Evolutionary conservation across 331 rosid genomes (phyloP).

Genomic region (Quercus tomentella): DNA sequence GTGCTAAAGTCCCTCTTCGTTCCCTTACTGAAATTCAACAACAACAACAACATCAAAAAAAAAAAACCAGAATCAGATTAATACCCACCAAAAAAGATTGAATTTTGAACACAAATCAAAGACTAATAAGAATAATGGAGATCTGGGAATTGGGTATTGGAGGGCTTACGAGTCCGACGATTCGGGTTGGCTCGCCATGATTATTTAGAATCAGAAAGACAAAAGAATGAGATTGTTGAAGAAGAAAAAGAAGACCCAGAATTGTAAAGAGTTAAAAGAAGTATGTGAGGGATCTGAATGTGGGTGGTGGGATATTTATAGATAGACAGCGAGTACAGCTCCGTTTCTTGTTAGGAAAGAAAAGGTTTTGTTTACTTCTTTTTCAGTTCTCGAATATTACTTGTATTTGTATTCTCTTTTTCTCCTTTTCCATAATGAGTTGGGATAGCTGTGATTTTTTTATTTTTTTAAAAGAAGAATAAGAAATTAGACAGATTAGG

Average conservation of each 20-base stretch:
- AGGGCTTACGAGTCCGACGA: constrained; percentile 74
- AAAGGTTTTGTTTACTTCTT: constrained; percentile 32
- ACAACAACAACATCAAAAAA: not conserved
- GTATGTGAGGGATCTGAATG: constrained; percentile 27
- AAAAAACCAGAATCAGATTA: not conserved
- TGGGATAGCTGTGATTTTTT: too few species aligned
- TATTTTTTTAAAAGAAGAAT: too few species aligned
- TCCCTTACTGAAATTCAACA: constrained; percentile 57
- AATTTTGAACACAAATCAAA: not conserved
- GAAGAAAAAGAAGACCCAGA: not conserved
- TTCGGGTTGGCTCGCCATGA: constrained; percentile 72
- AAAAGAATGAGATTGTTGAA: not conserved
- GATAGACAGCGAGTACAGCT: constrained; percentile 5
- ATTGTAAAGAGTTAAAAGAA: not conserved
- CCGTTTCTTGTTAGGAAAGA: constrained; percentile 70
- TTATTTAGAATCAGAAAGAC: not conserved
- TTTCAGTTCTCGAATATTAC: constrained; percentile 19
- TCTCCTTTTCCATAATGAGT: not conserved
- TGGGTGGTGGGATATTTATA: constrained; percentile 40
- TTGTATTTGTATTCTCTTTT: not conserved
- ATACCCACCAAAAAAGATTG: not conserved
- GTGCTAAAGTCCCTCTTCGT: constrained; percentile 85
- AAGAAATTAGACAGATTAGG: too few species aligned
- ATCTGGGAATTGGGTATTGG: constrained; percentile 27
- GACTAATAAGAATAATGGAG: constrained; percentile 5